Evolutionary conservation across 805 yeast genomes (phyloP), one percentile per base, ranked within the genome.

Genomic region (Alloascoidea africana): DNA sequence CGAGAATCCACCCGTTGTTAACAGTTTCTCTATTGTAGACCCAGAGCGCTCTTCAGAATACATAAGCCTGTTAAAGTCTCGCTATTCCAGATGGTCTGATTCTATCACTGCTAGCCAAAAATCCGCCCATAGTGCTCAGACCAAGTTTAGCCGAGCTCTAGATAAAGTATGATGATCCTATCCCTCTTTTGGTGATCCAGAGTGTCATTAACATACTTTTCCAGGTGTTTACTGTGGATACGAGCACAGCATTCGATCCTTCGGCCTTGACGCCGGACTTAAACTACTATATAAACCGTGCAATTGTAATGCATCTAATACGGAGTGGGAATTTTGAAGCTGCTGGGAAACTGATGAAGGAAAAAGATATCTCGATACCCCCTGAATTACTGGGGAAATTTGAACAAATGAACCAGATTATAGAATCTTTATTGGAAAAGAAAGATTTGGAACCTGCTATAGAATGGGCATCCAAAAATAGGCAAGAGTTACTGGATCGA

Each of bases 381-480:
- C 37, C 50, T 4, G 49, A 47, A 17, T 43, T 59, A 4, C 47
- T 68, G 2, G 39, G 43, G 2, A 58, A 59, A 16, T 68, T 72
- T 41, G 48, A 54, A 4, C 49, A 55, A 16, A 54, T 73, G 63
- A 63, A 65, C 17, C 53, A 52, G 11, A 67, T 71, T 2, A 47
- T 68, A 14, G 46, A 50, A 14, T 59, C 58, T 27, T 45, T 67
- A 16, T 52, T 52, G 17, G n/a, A n/a, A n/a, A 38, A 50, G 2
- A 55, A 59, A 2, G 52, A 70, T 38, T 47, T 67, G 17, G 48
- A 45, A 3, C 59, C 65, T 4, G 77, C 80, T 11, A 62, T 69
- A 18, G 52, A 51, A 2, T 75, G 82, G 82, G 60, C 62, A 2
- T 41, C 41, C 5, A 27, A 41, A 4, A 46, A 50, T 34, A 47